Evolutionary conservation across 495 filamentous ascomycete species (phyloP).

Genomic region (Trichocladium antarcticum): DNA sequence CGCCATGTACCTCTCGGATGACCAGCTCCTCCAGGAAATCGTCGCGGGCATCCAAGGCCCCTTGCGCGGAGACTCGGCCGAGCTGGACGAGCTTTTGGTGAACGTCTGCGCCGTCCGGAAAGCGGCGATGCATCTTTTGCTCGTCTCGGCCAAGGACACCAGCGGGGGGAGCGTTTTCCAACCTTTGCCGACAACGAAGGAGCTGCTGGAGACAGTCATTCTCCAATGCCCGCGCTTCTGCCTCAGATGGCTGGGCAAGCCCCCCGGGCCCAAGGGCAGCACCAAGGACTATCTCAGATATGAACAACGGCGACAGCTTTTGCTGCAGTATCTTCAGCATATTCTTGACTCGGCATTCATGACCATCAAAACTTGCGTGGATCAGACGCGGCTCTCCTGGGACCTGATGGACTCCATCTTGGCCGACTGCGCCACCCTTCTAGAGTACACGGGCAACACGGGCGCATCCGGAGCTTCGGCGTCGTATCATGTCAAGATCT

Average conservation of each 20-base stretch:
- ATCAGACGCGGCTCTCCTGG: slow-evolving; percentile 35
- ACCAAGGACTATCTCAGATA: slow-evolving; percentile 43
- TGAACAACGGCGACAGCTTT: slow-evolving; percentile 43
- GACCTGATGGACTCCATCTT: slow-evolving; percentile 43
- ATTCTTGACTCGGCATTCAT: slow-evolving; percentile 47
- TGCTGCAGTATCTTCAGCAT: slow-evolving; percentile 34
- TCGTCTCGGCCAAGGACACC: slow-evolving; percentile 8
- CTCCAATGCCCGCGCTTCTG: slow-evolving; percentile 43
- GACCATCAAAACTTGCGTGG: slow-evolving; percentile 37
- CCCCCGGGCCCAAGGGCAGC: slow-evolving; percentile 29
- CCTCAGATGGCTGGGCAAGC: slow-evolving; percentile 45
- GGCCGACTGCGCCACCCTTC: slow-evolving; percentile 42
- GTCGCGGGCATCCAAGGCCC: slow-evolving; percentile 45
- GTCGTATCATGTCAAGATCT: slow-evolving; percentile 51
- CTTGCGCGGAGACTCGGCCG: slow-evolving; percentile 49
- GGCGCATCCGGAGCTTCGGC: slow-evolving; percentile 19
- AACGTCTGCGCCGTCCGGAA: slow-evolving; percentile 55
- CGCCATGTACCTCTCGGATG: slow-evolving; percentile 23
- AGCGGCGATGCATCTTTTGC: slow-evolving; percentile 44
- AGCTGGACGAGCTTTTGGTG: slow-evolving; percentile 59
- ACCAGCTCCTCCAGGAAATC: slow-evolving; percentile 35
- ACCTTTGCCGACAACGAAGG: slow-evolving; percentile 5
- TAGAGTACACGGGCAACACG: slow-evolving; percentile 37
- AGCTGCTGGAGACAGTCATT: slow-evolving; percentile 39
- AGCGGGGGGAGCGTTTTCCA: not conserved